Evolutionary conservation across 169 alveolate species (phyloP).

Genomic region (Plasmodium gaboni): DNA sequence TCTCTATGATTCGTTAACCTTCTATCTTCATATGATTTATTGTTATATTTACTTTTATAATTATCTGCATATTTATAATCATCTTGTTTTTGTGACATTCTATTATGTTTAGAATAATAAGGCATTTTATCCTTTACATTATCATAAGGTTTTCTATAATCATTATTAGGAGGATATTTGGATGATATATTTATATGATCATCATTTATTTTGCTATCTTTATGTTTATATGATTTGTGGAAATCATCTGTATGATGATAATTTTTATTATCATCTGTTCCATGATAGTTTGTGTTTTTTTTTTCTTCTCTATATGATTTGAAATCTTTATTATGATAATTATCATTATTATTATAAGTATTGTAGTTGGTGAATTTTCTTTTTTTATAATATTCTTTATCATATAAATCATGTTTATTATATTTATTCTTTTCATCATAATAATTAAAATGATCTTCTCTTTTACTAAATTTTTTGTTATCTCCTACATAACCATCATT

Average conservation of each 20-base stretch:
- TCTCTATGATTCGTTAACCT: background rate
- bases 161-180: slow-evolving; percentile 14
- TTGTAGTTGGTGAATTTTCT: background rate
- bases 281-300: slow-evolving; percentile 7
- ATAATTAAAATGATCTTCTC: slow-evolving; percentile 1
- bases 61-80: slow-evolving; percentile 12
- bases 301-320: slow-evolving; percentile 14
- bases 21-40: background rate
- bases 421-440: background rate
- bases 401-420: slow-evolving; percentile 8
- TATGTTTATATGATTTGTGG: background rate
- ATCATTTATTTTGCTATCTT: background rate
- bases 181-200: slow-evolving; percentile 7
- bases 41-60: slow-evolving; percentile 9
- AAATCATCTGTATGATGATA: background rate
- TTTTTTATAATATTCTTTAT: slow-evolving; percentile 1
- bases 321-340: slow-evolving; percentile 17
- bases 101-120: slow-evolving; percentile 5
- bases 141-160: slow-evolving; percentile 16
- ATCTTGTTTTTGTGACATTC: background rate
- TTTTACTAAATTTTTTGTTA: slow-evolving; percentile 3
- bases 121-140: background rate
- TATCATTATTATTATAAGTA: slow-evolving; percentile 37
- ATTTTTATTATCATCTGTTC: slow-evolving; percentile 6
- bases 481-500: slow-evolving; percentile 12